Evolutionary conservation across 352 stramenopile species (phyloP), one percentile per base, ranked within the genome.

Genomic region (Sclerospora graminicola): DNA sequence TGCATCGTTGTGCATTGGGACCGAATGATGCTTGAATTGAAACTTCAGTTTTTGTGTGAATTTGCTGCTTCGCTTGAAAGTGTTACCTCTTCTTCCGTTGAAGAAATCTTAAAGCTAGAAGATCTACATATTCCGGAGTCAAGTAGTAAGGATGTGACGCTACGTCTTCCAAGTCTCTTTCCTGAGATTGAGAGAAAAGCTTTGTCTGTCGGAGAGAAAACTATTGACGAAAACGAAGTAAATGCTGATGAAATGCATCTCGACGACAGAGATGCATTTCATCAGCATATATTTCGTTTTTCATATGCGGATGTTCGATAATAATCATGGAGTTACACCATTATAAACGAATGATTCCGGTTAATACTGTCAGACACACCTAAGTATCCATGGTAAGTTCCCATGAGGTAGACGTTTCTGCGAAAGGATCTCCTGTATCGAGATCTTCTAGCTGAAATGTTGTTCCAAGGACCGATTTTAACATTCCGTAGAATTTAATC

Each of bases 1-100:
- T 79, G 52, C 33, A 69, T 54, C 15, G 57, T 69, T 0, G 45
- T 76, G 0, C 53, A 70, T 27, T 82, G 70, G 69, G 42, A 66
- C 5, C 62, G 51, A 1, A 54, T 47, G 1, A 73, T 62, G 30
- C 34, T 86, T 5, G 56, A 80, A 30, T 33, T 66, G 0, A 76
- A 79, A 37, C 41, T 84, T 2, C 32, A 58, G 14, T 64, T 73
- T 8, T 39, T 86, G 18, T 63, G 74, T 4, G 48, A 75, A 19
- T 51, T 86, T 31, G 50, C 66, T 0, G 54, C 52, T 4, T 81
- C 70, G 0, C 41, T 86, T 3, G 58, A 80, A 28, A 51, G 38
- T 4, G 56, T 51, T 14, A 52, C 45, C 4, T 63, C 60, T 7
- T 53, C 60, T 18, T 41, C 36, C 37, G 33, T 48, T 14, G 16